Evolutionary conservation across 495 filamentous ascomycete species (phyloP).

Genomic region (Diplogelasinospora grovesii): DNA sequence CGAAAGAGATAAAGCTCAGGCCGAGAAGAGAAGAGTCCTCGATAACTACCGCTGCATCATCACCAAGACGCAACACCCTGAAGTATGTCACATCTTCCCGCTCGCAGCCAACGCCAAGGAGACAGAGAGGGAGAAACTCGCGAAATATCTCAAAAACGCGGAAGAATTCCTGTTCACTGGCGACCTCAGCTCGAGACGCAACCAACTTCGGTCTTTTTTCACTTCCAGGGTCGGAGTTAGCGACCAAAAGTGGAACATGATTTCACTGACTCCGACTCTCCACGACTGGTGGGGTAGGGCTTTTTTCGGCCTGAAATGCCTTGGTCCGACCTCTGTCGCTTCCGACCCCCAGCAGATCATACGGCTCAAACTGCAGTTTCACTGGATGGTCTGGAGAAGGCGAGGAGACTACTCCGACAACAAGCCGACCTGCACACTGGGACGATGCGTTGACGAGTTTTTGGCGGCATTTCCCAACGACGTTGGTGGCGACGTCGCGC

Average conservation of each 20-base stretch:
- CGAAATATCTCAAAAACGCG: not conserved
- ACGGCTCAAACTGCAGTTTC: constrained; percentile 3
- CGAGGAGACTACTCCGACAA: not conserved
- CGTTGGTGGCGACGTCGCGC: not conserved
- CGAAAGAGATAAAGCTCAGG: not conserved
- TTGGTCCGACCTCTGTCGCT: not conserved
- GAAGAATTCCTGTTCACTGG: not conserved
- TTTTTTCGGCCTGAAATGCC: constrained; percentile 6
- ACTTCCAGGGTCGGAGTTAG: constrained; percentile 2
- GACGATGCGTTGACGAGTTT: constrained; percentile 4
- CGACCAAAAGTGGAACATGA: constrained; percentile 6
- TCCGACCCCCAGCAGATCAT: constrained; percentile 1
- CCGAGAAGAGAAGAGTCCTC: constrained; percentile 1
- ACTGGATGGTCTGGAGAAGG: constrained; percentile 5
- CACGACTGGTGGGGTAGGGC: constrained; percentile 8
- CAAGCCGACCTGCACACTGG: not conserved
- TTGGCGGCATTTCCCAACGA: constrained; percentile 1
- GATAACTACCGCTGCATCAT: constrained; percentile 3
- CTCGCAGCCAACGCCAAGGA: constrained; percentile 4
- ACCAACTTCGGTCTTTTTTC: constrained; percentile 2
- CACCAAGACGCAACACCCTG: not conserved
- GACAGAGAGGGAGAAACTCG: not conserved
- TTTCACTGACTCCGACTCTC: constrained; percentile 2
- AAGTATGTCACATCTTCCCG: constrained; percentile 6
- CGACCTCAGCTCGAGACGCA: not conserved